Evolutionary conservation across 208 protist genomes (phyloP), one percentile per base, ranked within the genome.

Genomic region (Ichthyophonus hoferi): DNA sequence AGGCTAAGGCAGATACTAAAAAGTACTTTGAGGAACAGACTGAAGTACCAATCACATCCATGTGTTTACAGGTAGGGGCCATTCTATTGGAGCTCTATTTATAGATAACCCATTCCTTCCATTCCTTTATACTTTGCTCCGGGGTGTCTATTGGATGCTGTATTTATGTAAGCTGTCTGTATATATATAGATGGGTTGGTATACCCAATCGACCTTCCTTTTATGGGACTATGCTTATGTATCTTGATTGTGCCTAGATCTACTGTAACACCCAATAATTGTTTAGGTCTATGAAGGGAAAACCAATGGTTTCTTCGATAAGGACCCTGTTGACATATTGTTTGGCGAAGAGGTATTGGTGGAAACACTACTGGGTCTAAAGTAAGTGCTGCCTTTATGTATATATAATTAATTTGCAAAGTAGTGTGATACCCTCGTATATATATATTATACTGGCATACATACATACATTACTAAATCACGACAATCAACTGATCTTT

Each of bases 371-470:
- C 58, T 81, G 2, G 91, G 67, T 1, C 78, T 92, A 31, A 85
- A 41, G 76, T 90, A 38, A 24, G 87, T n/a, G n/a, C n/a, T n/a
- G n/a, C n/a, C n/a, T n/a, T n/a, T n/a, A n/a, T n/a, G n/a, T 79
- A 34, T n/a, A n/a, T n/a, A 87, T 79, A 17, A 40, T 42, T 14
- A 50, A 7, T 2, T 17, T 2, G 92, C 79, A 31, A 88, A 81
- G 7, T 91, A 91, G 34, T 87, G 90, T 2, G 79, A 88, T 41
- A 93, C 90, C 1, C 93, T 93, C 1, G 86, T 35, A 93, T 94
- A 41, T 95, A 93, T 86, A 87, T 95, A 35, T 94, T 95, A 91
- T 97, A 93, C 87, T 93, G 96, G 87, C 85, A 88, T 37, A 24
- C 43, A 67, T 3, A n/a, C n/a, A n/a, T n/a, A n/a, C n/a, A n/a